phyloP scores from a whole-genome alignment of 2,329 filamentous ascomycete genomes.

The Arthrobotrys sinensis region DNA sequence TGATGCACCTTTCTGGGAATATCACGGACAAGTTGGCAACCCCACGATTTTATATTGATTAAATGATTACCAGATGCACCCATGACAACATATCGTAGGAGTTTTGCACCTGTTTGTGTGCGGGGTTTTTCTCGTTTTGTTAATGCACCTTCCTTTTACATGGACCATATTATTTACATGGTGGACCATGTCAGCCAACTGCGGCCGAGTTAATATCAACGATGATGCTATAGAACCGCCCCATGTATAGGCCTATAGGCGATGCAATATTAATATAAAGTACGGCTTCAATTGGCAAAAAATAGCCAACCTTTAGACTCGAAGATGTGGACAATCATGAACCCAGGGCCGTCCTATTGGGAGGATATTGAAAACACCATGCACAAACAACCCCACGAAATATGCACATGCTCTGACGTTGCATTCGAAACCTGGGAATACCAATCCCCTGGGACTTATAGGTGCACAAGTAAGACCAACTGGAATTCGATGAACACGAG shows the following conservation, averaged over 20 bases:
- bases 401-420: slow-evolving; percentile 40
- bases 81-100: slow-evolving; percentile 24
- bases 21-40: slow-evolving; percentile 33
- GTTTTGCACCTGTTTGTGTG: slow-evolving; percentile 21
- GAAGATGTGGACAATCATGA: neutral
- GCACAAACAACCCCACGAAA: slow-evolving; percentile 39
- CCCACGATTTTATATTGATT: slow-evolving; percentile 55
- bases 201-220: slow-evolving; percentile 43
- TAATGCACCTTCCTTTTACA: slow-evolving; percentile 45
- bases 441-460: slow-evolving; percentile 33
- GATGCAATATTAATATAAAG: slow-evolving; percentile 37
- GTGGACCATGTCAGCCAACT: slow-evolving; percentile 25
- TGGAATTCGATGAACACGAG: slow-evolving; percentile 40
- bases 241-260: slow-evolving; percentile 32
- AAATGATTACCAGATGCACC: slow-evolving; percentile 42
- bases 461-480: slow-evolving; percentile 27
- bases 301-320: slow-evolving; percentile 25
- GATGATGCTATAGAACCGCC: slow-evolving; percentile 33
- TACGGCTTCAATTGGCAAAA: slow-evolving; percentile 40
- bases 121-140: slow-evolving; percentile 48
- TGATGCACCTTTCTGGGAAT: slow-evolving; percentile 36
- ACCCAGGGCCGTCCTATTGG: slow-evolving; percentile 2
- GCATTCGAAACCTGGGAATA: slow-evolving; percentile 46
- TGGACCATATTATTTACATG: slow-evolving; percentile 17
- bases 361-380: slow-evolving; percentile 12